Conservation (phyloP, 768 basidiomycete genomes). For the Rhodotorula sphaerocarpa region DNA sequence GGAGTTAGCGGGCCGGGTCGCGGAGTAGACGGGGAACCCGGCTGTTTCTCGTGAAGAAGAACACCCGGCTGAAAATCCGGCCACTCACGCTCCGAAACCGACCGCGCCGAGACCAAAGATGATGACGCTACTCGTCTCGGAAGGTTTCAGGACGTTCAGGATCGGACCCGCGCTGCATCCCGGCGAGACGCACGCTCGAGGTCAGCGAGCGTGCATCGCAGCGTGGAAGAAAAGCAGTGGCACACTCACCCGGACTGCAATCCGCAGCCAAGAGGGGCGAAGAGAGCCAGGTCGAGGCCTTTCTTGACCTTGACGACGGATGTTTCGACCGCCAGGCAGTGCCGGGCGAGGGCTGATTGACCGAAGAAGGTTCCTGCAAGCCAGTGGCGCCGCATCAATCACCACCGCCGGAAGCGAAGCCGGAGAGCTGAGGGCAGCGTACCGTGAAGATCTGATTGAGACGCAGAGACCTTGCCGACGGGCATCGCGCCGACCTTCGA, state of each 20-base stretch:
- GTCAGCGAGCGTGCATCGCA: background rate
- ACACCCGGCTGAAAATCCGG: too few relatives aligned
- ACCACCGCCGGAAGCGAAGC: too few relatives aligned
- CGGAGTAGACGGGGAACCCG: too few relatives aligned
- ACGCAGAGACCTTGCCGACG: background rate
- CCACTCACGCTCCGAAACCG: slow-evolving; percentile 32
- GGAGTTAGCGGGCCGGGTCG: too few relatives aligned
- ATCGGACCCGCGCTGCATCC: slow-evolving; percentile 29
- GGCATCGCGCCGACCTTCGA: background rate
- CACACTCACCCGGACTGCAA: slow-evolving; percentile 29
- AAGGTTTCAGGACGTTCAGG: slow-evolving; percentile 28
- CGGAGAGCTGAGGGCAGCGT: background rate
- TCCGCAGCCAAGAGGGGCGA: slow-evolving; percentile 36
- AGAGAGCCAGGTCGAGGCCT: slow-evolving; percentile 18
- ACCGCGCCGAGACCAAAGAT: slow-evolving; percentile 37
- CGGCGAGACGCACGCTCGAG: background rate
- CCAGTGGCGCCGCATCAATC: background rate
- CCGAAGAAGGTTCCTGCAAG: slow-evolving; percentile 37
- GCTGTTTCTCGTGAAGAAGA: too few relatives aligned
- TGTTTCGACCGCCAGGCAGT: slow-evolving; percentile 32
- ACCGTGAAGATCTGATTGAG: slow-evolving; percentile 10
- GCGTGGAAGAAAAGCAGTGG: too few relatives aligned
- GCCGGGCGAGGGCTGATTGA: slow-evolving; percentile 33
- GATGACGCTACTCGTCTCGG: slow-evolving; percentile 4
- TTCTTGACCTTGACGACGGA: slow-evolving; percentile 27